Percentiles rank a stretch among this genome's conserved stretches.
Conservation (phyloP, 108 stramenopile genomes). For the Phaeodactylum tricornutum region DNA sequence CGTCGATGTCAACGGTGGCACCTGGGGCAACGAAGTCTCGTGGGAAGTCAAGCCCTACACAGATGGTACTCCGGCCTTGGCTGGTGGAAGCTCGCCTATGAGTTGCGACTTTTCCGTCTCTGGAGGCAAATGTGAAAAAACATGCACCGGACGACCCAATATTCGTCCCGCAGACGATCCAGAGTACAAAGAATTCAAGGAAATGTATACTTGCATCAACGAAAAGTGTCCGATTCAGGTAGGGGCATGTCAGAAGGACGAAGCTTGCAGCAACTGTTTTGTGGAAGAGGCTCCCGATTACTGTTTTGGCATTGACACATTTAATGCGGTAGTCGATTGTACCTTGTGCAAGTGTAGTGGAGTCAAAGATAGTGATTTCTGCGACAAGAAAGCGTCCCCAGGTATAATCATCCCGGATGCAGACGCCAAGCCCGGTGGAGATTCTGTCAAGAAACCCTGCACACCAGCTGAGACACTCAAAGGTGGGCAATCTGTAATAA, state of each 20-base stretch:
- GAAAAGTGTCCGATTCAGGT: slow-evolving; percentile 73
- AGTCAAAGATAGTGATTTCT: slow-evolving; percentile 25
- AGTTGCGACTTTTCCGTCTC: slow-evolving; percentile 40
- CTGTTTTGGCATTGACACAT: slow-evolving; percentile 28
- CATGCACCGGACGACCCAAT: slow-evolving; percentile 40
- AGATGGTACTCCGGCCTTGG: slow-evolving; percentile 35
- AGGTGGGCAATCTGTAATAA: slow-evolving; percentile 48
- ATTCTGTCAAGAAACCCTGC: slow-evolving; percentile 22
- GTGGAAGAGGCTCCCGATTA: slow-evolving; percentile 31
- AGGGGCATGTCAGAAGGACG: slow-evolving; percentile 48
- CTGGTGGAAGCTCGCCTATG: slow-evolving; percentile 64
- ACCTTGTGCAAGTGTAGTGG: slow-evolving; percentile 73
- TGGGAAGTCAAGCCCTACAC: slow-evolving; percentile 69
- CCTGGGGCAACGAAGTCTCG: slow-evolving; percentile 84
- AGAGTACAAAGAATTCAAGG: slow-evolving; percentile 69
- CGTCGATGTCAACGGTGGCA: slow-evolving; percentile 54
- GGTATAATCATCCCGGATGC: slow-evolving; percentile 44
- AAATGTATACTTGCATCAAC: slow-evolving; percentile 61
- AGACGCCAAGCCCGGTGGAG: slow-evolving; percentile 13
- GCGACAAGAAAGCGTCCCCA: slow-evolving; percentile 29
- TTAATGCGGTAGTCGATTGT: slow-evolving; percentile 64
- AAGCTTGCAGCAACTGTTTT: slow-evolving; percentile 49
- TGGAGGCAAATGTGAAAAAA: slow-evolving; percentile 42
- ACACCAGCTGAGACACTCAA: slow-evolving; percentile 48
- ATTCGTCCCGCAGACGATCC: slow-evolving; percentile 42